A percentile compares a stretch with the other conserved stretches of the same genome.
phyloP scores from a whole-genome alignment of 208 protist genomes.

The Trypanosoma rangeli region DNA sequence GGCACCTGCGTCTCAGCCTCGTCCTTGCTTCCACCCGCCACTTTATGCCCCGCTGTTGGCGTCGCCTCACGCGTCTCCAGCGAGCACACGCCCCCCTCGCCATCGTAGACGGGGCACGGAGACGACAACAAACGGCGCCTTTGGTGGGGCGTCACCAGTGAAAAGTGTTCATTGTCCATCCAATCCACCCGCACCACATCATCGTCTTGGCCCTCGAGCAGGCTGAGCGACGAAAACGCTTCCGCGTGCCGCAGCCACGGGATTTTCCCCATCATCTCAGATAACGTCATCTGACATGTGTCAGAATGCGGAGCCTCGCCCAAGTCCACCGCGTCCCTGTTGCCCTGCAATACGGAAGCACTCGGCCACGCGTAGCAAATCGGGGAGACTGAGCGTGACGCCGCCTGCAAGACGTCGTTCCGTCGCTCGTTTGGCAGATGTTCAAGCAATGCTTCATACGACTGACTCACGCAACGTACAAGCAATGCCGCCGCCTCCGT shows the following conservation, averaged over 20 bases:
- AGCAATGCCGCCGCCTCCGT: background rate
- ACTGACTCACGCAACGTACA: slow-evolving; percentile 19
- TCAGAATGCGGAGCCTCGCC: slow-evolving; percentile 31
- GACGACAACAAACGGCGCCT: background rate
- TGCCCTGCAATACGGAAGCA: background rate
- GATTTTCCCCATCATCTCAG: slow-evolving; percentile 41
- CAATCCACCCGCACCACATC: slow-evolving; percentile 59
- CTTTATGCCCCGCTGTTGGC: background rate
- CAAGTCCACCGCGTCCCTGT: slow-evolving; percentile 24
- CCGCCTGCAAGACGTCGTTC: slow-evolving; percentile 17
- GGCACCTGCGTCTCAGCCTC: background rate
- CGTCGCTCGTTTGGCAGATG: slow-evolving; percentile 19
- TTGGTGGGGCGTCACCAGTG: slow-evolving; percentile 17
- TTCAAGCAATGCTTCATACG: slow-evolving; percentile 21
- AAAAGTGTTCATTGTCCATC: slow-evolving; percentile 25
- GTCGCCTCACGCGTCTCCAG: background rate
- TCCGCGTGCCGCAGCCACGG: slow-evolving; percentile 73
- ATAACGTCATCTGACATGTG: slow-evolving; percentile 35
- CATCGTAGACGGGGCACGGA: too few species aligned
- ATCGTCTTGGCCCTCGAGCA: slow-evolving; percentile 50
- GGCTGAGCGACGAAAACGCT: slow-evolving; percentile 58
- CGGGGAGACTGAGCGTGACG: slow-evolving; percentile 12
- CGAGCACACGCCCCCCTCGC: background rate
- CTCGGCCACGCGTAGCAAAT: background rate
- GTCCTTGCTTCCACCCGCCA: background rate